Evolutionary conservation across 2,329 filamentous ascomycete genomes (phyloP).

Genomic region (Amesomyces nigricolor): DNA sequence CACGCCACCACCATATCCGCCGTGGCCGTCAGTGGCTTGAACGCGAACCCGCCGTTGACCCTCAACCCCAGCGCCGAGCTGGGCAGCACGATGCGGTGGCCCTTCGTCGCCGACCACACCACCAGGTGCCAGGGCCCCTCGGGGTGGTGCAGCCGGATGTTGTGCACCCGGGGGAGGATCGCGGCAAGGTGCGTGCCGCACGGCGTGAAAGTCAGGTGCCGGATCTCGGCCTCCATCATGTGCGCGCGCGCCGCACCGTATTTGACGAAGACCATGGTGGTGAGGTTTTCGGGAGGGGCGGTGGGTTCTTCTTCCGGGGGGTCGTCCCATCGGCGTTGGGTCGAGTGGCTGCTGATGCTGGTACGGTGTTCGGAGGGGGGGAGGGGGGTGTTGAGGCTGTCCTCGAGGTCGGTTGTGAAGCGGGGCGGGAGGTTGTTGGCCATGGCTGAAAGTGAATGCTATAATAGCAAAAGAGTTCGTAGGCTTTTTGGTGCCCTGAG

Average conservation of each 20-base stretch:
- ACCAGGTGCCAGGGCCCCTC: not conserved
- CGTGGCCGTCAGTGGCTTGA: not conserved
- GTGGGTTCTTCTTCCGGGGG: slow-evolving; percentile 19
- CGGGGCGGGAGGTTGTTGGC: slow-evolving; percentile 8
- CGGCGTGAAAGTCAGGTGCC: slow-evolving; percentile 14
- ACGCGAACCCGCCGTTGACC: slow-evolving; percentile 10
- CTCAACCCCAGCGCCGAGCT: not conserved
- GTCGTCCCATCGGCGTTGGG: slow-evolving; percentile 23
- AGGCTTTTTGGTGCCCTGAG: no score
- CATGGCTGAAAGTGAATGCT: not conserved
- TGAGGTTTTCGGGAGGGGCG: slow-evolving; percentile 10
- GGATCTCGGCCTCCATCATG: slow-evolving; percentile 6
- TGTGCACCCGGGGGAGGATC: not conserved
- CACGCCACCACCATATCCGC: slow-evolving; percentile 7
- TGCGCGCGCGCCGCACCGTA: not conserved
- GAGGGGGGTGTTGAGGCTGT: not conserved
- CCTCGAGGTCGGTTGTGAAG: slow-evolving; percentile 10
- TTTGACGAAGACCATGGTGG: slow-evolving; percentile 20
- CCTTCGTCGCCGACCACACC: not conserved
- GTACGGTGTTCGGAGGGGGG: slow-evolving; percentile 3
- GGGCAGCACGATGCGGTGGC: not conserved
- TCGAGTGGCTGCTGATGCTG: slow-evolving; percentile 4
- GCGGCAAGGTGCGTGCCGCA: slow-evolving; percentile 13
- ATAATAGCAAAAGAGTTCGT: no score
- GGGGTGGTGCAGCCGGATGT: not conserved